Evolutionary conservation across 768 basidiomycete genomes (phyloP).

Genomic region (Auricularia heimuer): DNA sequence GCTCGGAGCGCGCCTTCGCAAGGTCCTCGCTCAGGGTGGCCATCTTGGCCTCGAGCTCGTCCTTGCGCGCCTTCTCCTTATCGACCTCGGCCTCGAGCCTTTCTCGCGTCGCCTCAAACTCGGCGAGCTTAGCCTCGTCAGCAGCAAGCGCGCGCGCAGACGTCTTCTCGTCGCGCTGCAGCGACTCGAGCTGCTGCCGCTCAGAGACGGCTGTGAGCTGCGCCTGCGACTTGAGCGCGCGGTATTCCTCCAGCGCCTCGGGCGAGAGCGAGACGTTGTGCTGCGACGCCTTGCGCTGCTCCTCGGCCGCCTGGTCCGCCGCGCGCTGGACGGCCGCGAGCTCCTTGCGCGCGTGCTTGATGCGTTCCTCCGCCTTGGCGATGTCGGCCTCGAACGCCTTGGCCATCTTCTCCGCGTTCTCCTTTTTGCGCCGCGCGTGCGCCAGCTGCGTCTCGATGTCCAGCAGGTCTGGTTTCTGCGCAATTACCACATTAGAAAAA

Average conservation of each 20-base stretch:
- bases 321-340: slow-evolving; percentile 53
- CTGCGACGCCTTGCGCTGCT: slow-evolving; percentile 60
- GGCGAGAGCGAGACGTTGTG: slow-evolving; percentile 71
- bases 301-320: slow-evolving; percentile 71
- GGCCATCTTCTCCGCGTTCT: slow-evolving; percentile 53
- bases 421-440: slow-evolving; percentile 70
- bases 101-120: slow-evolving; percentile 46
- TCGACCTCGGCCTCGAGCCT: slow-evolving; percentile 47
- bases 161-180: slow-evolving; percentile 77
- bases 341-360: slow-evolving; percentile 53
- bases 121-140: slow-evolving; percentile 59
- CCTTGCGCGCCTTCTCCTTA: slow-evolving; percentile 39
- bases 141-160: slow-evolving; percentile 51
- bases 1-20: slow-evolving; percentile 57
- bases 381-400: slow-evolving; percentile 58
- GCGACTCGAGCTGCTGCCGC: slow-evolving; percentile 73
- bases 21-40: slow-evolving; percentile 49
- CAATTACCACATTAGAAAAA: neutral
- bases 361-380: slow-evolving; percentile 38
- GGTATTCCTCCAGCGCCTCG: slow-evolving; percentile 82
- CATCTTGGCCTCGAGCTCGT: slow-evolving; percentile 59
- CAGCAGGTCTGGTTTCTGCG: slow-evolving; percentile 75
- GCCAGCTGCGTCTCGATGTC: slow-evolving; percentile 79
- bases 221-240: slow-evolving; percentile 70
- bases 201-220: slow-evolving; percentile 76